Evolutionary conservation across 371 early-diverging fungal species (phyloP).

Genomic region (Apophysomyces elegans): DNA sequence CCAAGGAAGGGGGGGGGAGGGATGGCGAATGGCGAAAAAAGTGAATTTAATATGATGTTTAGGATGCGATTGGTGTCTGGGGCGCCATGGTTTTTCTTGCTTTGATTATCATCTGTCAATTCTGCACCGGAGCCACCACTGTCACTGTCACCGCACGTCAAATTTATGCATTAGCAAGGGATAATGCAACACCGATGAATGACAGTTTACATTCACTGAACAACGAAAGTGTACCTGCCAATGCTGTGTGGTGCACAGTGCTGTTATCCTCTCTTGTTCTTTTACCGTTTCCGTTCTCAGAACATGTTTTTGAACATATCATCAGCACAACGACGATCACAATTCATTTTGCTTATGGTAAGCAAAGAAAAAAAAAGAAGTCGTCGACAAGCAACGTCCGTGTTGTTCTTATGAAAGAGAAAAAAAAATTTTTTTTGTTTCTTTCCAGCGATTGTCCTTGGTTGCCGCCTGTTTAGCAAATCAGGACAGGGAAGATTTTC

Average conservation of each 20-base stretch:
- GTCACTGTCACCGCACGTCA: slow-evolving; percentile 62
- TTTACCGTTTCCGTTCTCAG: slow-evolving; percentile 45
- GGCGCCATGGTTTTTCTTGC: slow-evolving; percentile 48
- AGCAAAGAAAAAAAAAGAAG: not conserved
- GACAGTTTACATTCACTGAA: slow-evolving; percentile 36
- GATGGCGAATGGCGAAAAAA: not conserved
- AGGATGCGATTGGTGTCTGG: slow-evolving; percentile 57
- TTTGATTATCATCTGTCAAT: slow-evolving; percentile 59
- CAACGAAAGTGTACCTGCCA: slow-evolving; percentile 34
- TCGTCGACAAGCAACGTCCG: not conserved
- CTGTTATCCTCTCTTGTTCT: slow-evolving; percentile 36
- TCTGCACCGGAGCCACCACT: slow-evolving; percentile 60
- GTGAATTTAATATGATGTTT: slow-evolving; percentile 14
- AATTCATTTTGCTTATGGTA: slow-evolving; percentile 71
- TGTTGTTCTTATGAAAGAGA: too few relatives aligned
- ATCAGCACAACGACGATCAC: slow-evolving; percentile 72
- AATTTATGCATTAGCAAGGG: slow-evolving; percentile 73
- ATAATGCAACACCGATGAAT: slow-evolving; percentile 55
- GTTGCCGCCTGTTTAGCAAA: slow-evolving; percentile 27
- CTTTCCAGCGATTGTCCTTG: slow-evolving; percentile 38
- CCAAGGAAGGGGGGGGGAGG: too few relatives aligned
- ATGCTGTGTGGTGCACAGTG: slow-evolving; percentile 50
- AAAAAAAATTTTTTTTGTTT: not conserved
- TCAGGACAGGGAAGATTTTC: slow-evolving; percentile 36
- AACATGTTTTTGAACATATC: slow-evolving; percentile 59